Evolutionary conservation across 2,329 filamentous ascomycete genomes (phyloP).

Genomic region (Fusarium newnesense): DNA sequence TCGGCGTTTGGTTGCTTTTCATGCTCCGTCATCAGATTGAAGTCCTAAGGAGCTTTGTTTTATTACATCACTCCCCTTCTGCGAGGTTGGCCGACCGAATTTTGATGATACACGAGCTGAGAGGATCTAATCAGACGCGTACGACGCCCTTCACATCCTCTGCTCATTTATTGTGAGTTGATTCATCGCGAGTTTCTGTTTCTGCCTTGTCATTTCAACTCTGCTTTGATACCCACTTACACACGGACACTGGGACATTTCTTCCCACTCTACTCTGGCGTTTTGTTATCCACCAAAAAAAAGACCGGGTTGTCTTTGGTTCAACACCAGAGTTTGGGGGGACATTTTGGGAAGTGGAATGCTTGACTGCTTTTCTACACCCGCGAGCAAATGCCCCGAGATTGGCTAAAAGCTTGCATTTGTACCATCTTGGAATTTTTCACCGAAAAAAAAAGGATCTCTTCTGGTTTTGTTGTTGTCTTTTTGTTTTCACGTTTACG

Average conservation of each 20-base stretch:
- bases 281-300: constrained; percentile 26
- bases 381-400: constrained; percentile 37
- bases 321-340: constrained; percentile 24
- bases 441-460: constrained; percentile 37
- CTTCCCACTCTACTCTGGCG: constrained; percentile 36
- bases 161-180: constrained; percentile 45
- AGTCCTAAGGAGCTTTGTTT: constrained; percentile 57
- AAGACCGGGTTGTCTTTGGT: constrained; percentile 31
- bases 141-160: constrained; percentile 41
- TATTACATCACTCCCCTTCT: constrained; percentile 59
- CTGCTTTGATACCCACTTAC: constrained; percentile 42
- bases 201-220: constrained; percentile 35
- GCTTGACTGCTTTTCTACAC: constrained; percentile 36
- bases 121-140: constrained; percentile 50
- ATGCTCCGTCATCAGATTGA: constrained; percentile 63
- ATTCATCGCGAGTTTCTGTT: constrained; percentile 26
- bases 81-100: constrained; percentile 60
- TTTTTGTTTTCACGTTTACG: constrained; percentile 31
- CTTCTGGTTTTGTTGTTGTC: constrained; percentile 25
- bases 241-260: constrained; percentile 31
- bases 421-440: constrained; percentile 34
- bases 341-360: constrained; percentile 30
- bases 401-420: constrained; percentile 33
- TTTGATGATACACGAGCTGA: constrained; percentile 57
- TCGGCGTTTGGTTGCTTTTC: constrained; percentile 51